These are phyloP conservation scores for Camellia oleifera DNA, from an alignment of 179 eudicot species.

Conservation along the genomic window DNA sequence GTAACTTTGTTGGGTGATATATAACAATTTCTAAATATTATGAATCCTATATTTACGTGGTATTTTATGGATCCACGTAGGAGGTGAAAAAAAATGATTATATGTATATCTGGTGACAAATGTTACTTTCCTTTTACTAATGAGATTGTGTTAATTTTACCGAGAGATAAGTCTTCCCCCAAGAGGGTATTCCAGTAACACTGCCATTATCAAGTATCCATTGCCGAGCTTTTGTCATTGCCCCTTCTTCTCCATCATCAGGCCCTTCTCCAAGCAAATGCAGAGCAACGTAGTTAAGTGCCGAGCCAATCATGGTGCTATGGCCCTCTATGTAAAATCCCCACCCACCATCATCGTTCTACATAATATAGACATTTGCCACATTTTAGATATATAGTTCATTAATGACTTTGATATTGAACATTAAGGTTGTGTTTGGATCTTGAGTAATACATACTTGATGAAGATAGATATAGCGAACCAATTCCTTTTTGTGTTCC, in stretches of 20 bases:
- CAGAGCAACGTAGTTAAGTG: slow-evolving; percentile 26
- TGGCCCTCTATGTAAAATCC: slow-evolving; percentile 37
- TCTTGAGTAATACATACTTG: slow-evolving; percentile 13
- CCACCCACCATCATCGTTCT: slow-evolving; percentile 45
- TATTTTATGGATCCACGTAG: too few species aligned
- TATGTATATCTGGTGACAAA: too few species aligned
- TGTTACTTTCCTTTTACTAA: too few species aligned
- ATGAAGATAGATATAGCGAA: slow-evolving; percentile 20
- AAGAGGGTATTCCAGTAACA: slow-evolving; percentile 35
- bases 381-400: neutral
- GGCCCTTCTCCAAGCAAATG: slow-evolving; percentile 30
- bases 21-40: too few species aligned
- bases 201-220: slow-evolving; percentile 44
- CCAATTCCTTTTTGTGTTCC: slow-evolving; percentile 22
- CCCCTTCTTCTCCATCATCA: slow-evolving; percentile 22
- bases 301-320: slow-evolving; percentile 38
- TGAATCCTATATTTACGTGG: too few species aligned
- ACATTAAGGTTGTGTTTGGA: too few species aligned
- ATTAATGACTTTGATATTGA: too few species aligned
- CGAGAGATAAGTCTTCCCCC: slow-evolving; percentile 45
- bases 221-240: slow-evolving; percentile 23
- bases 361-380: neutral
- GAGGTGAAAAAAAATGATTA: too few species aligned
- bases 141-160: slow-evolving; percentile 13
- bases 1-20: too few species aligned